Evolutionary conservation across 2,329 filamentous ascomycete genomes (phyloP), one percentile per base, ranked within the genome.

Genomic region (Colletotrichum kahawae): DNA sequence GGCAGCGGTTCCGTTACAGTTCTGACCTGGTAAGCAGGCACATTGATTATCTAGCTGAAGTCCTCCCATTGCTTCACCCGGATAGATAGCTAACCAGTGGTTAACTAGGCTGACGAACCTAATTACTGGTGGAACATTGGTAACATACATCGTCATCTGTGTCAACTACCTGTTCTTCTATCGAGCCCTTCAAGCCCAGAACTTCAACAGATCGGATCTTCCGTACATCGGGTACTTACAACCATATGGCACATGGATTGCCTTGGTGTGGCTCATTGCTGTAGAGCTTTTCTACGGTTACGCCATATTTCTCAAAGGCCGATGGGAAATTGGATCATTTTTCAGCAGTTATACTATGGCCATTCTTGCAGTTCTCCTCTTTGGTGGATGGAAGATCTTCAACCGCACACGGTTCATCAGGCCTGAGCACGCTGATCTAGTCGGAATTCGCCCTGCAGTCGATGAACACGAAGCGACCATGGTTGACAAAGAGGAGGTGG

Each of bases 141-240:
- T 68, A 10, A 67, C 31, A 4, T 68, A 64, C 7, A 68, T 75
- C 60, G 38, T 48, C n/a, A 71, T 71, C 13, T 71, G 59, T 59
- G 85, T 93, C 67, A 89, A 92, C 1, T 93, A 90, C 0, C 83
- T 93, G 21, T 90, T 92, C 21, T 93, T 93, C 85, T 90, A 92
- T 27, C 82, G 85, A 5, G 92, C 86, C 4, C 82, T 93, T 65
- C 84, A 85, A 56, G 80, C 83, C 2, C 92, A 93, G 77, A 88
- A 88, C 12, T 89, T 92, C 18, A 31, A 54, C 36, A 31, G 62
- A 90, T 90, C 4, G 88, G 92, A 74, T 85, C 85, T 93, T 0
- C 91, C 92, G 0, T 93, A 91, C 82, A 89, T 88, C 71, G 93
- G 93, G 79, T 92, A 90, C 90, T 92, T 91, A 0, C 93, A 93